phyloP scores from a whole-genome alignment of 2,329 filamentous ascomycete species.

The Trichoderma harzianum region DNA sequence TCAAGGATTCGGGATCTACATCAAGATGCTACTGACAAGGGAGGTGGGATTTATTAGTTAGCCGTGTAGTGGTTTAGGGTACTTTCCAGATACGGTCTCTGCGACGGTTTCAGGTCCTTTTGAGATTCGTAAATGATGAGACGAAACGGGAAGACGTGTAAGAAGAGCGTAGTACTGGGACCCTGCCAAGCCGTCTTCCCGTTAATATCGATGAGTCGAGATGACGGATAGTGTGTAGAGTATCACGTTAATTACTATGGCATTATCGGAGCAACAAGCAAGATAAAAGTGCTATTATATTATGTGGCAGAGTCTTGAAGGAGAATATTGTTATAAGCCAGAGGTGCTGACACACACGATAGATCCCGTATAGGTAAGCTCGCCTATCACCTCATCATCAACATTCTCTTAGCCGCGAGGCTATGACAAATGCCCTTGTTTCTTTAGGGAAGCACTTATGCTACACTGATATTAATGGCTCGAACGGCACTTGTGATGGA shows the following conservation, averaged over 20 bases:
- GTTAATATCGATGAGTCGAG: background rate
- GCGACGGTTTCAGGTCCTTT: background rate
- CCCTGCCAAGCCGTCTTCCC: background rate
- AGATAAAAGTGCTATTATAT: background rate
- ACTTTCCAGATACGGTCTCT: background rate
- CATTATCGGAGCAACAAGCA: background rate
- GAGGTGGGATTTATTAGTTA: background rate
- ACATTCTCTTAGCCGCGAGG: background rate
- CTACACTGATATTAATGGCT: background rate
- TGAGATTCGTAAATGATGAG: background rate
- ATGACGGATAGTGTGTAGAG: background rate
- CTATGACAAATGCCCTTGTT: background rate
- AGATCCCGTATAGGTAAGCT: background rate
- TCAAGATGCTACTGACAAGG: background rate
- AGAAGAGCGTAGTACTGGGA: background rate
- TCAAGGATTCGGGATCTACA: constrained; percentile 1
- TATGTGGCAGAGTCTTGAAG: background rate
- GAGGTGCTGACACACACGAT: background rate
- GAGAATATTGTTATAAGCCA: background rate
- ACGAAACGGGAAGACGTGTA: background rate
- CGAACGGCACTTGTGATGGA: background rate
- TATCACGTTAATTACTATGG: background rate
- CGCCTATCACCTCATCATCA: background rate
- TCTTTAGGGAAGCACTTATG: background rate
- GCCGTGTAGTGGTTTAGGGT: background rate